Conservation (phyloP, 148 eudicot genomes). For the Drosera capensis region DNA sequence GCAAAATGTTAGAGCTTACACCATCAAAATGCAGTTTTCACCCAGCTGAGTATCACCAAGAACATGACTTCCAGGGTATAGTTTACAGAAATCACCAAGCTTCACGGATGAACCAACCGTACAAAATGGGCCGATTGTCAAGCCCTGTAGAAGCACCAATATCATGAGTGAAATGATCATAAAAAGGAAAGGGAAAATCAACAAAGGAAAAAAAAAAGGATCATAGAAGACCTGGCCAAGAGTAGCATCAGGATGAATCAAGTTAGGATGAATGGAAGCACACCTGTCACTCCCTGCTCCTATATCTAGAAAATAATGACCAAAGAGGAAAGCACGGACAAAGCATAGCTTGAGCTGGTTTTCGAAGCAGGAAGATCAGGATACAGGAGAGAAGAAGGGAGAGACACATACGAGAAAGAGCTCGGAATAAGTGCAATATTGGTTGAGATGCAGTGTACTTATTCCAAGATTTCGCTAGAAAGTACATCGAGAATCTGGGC, state of each 20-base stretch:
- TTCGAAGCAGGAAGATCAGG: too few species aligned
- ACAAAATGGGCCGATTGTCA: constrained; percentile 93
- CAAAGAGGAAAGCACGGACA: constrained; percentile 3
- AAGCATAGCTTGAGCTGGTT: background rate
- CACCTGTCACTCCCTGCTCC: constrained; percentile 12
- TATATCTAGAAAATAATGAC: constrained; percentile 34
- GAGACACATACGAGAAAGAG: background rate
- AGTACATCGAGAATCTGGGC: too few species aligned
- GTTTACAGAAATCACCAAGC: constrained; percentile 67
- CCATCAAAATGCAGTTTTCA: constrained; percentile 64
- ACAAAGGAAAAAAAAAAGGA: too few species aligned
- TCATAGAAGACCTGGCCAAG: constrained; percentile 42
- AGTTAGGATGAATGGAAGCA: constrained; percentile 14
- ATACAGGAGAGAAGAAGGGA: background rate
- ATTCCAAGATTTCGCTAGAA: too few species aligned
- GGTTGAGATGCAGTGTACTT: too few species aligned
- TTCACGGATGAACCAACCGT: constrained; percentile 66
- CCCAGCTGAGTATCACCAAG: constrained; percentile 76
- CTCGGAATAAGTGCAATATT: background rate
- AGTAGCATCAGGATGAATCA: constrained; percentile 58
- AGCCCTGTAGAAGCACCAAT: constrained; percentile 42
- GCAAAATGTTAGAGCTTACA: constrained; percentile 23
- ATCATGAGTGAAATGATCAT: background rate
- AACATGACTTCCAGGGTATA: constrained; percentile 85
- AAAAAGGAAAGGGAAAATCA: background rate